Evolutionary conservation across 1,284 basidiomycete genomes (phyloP).

Genomic region (Leccinum insolens): DNA sequence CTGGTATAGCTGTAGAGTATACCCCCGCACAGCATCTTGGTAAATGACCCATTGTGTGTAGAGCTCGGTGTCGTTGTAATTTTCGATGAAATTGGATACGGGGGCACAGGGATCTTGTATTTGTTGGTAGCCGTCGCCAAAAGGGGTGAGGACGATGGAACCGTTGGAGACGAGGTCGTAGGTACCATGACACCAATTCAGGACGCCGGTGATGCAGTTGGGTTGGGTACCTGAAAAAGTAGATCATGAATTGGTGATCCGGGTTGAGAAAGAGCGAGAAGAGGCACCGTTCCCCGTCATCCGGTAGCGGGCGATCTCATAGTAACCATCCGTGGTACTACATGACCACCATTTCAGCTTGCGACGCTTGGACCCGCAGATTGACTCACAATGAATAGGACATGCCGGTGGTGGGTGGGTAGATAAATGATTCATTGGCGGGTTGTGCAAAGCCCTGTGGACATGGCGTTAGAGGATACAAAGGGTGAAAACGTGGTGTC

Average conservation of each 20-base stretch:
- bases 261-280: not conserved
- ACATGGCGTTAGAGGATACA: not conserved
- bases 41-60: slow-evolving; percentile 43
- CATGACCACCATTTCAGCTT: slow-evolving; percentile 11
- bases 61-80: slow-evolving; percentile 67
- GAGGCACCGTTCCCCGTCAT: slow-evolving; percentile 77
- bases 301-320: slow-evolving; percentile 87
- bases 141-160: slow-evolving; percentile 71
- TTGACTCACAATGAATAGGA: slow-evolving; percentile 83
- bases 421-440: slow-evolving; percentile 75
- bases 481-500: no score
- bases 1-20: slow-evolving; percentile 44
- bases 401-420: slow-evolving; percentile 82
- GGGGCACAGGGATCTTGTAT: slow-evolving; percentile 90
- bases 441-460: slow-evolving; percentile 82
- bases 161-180: slow-evolving; percentile 73
- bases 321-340: slow-evolving; percentile 73
- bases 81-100: slow-evolving; percentile 80
- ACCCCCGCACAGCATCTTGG: slow-evolving; percentile 39
- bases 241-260: slow-evolving; percentile 5
- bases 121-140: slow-evolving; percentile 87
- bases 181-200: slow-evolving; percentile 86
- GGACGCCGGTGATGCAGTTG: slow-evolving; percentile 80
- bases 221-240: slow-evolving; percentile 62
- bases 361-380: not conserved